phyloP scores from a whole-genome alignment of 805 yeast species.

The Candida gorgasii region DNA sequence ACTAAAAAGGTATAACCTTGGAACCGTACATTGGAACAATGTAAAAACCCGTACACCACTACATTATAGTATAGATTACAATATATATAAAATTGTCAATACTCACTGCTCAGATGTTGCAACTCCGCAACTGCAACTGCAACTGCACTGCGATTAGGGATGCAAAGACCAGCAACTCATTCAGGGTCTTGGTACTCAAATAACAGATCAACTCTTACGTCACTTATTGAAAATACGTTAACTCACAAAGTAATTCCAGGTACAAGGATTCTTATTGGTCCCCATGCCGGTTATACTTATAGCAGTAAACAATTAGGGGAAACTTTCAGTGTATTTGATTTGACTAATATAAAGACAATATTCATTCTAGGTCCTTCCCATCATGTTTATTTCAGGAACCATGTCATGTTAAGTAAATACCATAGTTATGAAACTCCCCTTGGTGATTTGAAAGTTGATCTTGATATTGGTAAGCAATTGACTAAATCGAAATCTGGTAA shows the following conservation, averaged over 20 bases:
- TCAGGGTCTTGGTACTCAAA: constrained; percentile 88
- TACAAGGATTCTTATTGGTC: constrained; percentile 44
- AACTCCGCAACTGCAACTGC: neutral
- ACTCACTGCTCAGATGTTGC: neutral
- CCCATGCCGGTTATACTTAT: constrained; percentile 89
- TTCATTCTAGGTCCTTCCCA: constrained; percentile 93
- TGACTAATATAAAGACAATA: constrained; percentile 55
- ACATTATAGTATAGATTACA: too few relatives aligned
- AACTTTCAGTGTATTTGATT: constrained; percentile 72
- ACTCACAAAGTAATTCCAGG: constrained; percentile 30
- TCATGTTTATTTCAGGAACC: constrained; percentile 73
- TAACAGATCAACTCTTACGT: constrained; percentile 40
- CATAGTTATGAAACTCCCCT: constrained; percentile 74
- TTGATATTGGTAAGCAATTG: constrained; percentile 34
- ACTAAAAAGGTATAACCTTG: constrained; percentile 22
- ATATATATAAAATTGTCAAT: too few relatives aligned
- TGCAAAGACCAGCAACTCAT: constrained; percentile 68
- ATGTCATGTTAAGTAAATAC: constrained; percentile 54
- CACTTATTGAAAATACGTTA: constrained; percentile 42
- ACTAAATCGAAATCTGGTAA: constrained; percentile 17
- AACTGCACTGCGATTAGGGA: too few relatives aligned
- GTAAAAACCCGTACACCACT: too few relatives aligned
- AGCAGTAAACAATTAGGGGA: constrained; percentile 78
- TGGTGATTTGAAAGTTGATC: constrained; percentile 73
- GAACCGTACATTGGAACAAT: neutral